Conservation (phyloP, 768 basidiomycete species). For the Russula lepida region DNA sequence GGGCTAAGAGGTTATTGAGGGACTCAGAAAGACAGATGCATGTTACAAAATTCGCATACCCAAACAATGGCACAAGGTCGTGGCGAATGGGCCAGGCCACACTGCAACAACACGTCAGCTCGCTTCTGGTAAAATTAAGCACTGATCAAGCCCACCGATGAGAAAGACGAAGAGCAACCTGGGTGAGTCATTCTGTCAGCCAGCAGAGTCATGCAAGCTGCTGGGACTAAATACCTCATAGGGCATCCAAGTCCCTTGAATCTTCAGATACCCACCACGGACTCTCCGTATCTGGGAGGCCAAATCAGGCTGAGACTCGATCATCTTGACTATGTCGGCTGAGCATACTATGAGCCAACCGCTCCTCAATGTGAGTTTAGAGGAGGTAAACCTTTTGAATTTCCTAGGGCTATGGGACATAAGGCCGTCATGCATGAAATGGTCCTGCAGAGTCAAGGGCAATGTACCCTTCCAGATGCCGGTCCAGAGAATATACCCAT, state of each 20-base stretch:
- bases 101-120: conserved; percentile 33
- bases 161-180: conserved; percentile 74
- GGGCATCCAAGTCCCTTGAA: conserved; percentile 92
- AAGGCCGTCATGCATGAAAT: background rate
- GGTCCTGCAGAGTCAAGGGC: background rate
- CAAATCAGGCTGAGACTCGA: conserved; percentile 85
- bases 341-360: conserved; percentile 14
- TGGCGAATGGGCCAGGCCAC: conserved; percentile 86
- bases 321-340: conserved; percentile 92
- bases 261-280: conserved; percentile 82
- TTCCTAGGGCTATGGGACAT: conserved; percentile 55
- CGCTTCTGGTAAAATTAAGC: background rate
- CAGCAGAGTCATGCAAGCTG: background rate
- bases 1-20: conserved; percentile 40
- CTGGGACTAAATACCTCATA: conserved; percentile 52
- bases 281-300: conserved; percentile 76
- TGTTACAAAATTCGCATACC: conserved; percentile 37
- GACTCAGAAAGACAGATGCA: conserved; percentile 13
- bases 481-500: conserved; percentile 88
- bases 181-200: conserved; percentile 11
- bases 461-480: conserved; percentile 85
- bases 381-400: conserved; percentile 62
- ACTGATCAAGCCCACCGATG: conserved; percentile 48
- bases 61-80: conserved; percentile 81
- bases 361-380: background rate